Evolutionary conservation across 441 rosid species (phyloP), one percentile per base, ranked within the genome.

Genomic region (Pelargonium citronellum): DNA sequence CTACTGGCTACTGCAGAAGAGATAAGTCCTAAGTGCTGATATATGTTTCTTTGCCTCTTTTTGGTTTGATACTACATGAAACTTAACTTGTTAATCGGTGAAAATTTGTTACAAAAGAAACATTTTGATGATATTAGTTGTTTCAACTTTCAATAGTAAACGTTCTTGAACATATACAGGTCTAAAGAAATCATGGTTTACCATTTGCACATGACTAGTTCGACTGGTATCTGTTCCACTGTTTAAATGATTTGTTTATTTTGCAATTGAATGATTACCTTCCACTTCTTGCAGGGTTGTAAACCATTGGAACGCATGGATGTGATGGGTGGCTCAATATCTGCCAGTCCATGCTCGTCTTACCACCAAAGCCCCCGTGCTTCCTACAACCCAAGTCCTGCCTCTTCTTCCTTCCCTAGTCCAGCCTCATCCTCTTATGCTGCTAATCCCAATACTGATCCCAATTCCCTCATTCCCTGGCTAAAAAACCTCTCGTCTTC

Each of bases 401-500:
- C 53, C 10, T 80, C 84, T 65, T 83, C 92, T 10, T 86, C 92
- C 19, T 83, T 87, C 71, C 84, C 86, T 22, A 87, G 92, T 55
- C 92, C 89, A 44, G 69, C 81, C 67, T 86, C 90, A 8, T 83
- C 93, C 41, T 81, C 89, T 0, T 83, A 79, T 75, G 79, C 83
- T 57, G 79, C 81, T 72, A 81, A 83, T 72, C 73, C 84, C 27
- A 77, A 79, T 75, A 79, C 80, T 67, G 89, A 88, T 67, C 78
- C 83, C 10, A 87, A 73, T 64, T 84, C 84, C 66, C 87, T 86
- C 2, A 80, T 88, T 47, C 93, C 91, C 3, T 86, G 93, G 93
- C 84, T 86, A 4, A 88, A 85, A 81, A 85, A 88, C 69, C 81
- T 88, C 66, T 86, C 93, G 22, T 83, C 92, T 15, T 81, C 87